Percentiles rank a stretch among this genome's conserved stretches.
Conservation (phyloP, 2,329 filamentous ascomycete species). For the Zymoseptoria brevis region DNA sequence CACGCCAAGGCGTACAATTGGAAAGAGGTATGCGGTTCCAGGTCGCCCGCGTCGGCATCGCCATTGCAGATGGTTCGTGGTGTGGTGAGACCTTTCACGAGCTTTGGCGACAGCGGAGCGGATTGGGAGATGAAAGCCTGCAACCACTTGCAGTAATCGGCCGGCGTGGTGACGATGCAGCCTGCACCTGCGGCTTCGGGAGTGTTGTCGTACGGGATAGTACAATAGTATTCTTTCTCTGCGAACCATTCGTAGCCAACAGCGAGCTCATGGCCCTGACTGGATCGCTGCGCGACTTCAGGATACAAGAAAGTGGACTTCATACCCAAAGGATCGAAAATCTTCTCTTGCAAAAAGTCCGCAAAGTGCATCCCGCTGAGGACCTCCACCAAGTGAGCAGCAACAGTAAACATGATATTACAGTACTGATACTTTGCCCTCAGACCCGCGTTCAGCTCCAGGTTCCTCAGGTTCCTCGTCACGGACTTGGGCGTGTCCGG, state of each 20-base stretch:
- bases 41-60: constrained; percentile 10
- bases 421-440: constrained; percentile 43
- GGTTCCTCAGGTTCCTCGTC: constrained; percentile 39
- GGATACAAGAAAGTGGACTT: constrained; percentile 33
- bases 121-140: constrained; percentile 26
- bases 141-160: constrained; percentile 28
- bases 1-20: constrained; percentile 22
- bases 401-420: constrained; percentile 44
- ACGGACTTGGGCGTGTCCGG: constrained; percentile 30
- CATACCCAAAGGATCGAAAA: constrained; percentile 45
- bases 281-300: constrained; percentile 12
- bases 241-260: constrained; percentile 38
- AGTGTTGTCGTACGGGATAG: constrained; percentile 23
- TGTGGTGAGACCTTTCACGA: constrained; percentile 21
- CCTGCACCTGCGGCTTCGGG: constrained; percentile 38
- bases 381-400: constrained; percentile 41
- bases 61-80: constrained; percentile 21
- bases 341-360: constrained; percentile 33
- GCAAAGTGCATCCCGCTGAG: constrained; percentile 34
- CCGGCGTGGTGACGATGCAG: constrained; percentile 31
- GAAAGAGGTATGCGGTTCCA: constrained; percentile 19
- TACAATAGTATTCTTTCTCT: constrained; percentile 18
- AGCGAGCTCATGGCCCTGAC: constrained; percentile 31
- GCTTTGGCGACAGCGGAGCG: constrained; percentile 18
- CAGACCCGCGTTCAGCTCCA: constrained; percentile 39